phyloP scores from a whole-genome alignment of 306 rosid species.

The Parietaria judaica region DNA sequence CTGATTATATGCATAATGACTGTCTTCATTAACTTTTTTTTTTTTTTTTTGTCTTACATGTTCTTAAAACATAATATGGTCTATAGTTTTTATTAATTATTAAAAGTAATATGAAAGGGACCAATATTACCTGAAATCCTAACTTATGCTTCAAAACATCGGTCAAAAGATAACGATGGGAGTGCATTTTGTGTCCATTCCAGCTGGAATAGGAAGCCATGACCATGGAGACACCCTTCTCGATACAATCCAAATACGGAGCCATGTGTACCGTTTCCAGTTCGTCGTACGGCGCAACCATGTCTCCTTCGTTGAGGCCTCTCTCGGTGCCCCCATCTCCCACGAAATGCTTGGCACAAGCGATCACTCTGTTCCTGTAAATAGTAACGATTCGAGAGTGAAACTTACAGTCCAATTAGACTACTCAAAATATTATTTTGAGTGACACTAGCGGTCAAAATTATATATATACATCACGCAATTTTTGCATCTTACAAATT shows the following conservation, averaged over 20 bases:
- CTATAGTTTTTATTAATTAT: too few relatives aligned
- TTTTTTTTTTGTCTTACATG: background rate
- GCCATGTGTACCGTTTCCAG: constrained; percentile 63
- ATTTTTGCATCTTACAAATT: background rate
- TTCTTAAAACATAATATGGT: too few relatives aligned
- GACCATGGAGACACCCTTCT: constrained; percentile 63
- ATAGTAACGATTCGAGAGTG: background rate
- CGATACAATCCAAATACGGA: constrained; percentile 75
- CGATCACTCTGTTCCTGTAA: constrained; percentile 51
- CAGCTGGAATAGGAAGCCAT: constrained; percentile 79
- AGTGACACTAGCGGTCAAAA: too few relatives aligned
- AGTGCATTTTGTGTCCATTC: constrained; percentile 58
- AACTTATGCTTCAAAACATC: constrained; percentile 59
- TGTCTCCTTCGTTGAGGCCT: constrained; percentile 61
- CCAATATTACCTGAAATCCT: constrained; percentile 47
- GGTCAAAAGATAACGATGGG: constrained; percentile 46
- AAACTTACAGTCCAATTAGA: background rate
- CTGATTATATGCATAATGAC: too few relatives aligned
- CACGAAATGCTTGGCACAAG: constrained; percentile 83
- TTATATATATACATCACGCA: background rate
- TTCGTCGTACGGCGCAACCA: constrained; percentile 39
- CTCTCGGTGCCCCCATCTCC: constrained; percentile 71
- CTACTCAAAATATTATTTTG: too few relatives aligned
- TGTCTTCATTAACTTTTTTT: background rate
- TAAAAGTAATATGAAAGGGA: too few relatives aligned